These are phyloP conservation scores for Coniochaeta prunicola DNA, from an alignment of 2,329 filamentous ascomycete species.

Conservation along the genomic window DNA sequence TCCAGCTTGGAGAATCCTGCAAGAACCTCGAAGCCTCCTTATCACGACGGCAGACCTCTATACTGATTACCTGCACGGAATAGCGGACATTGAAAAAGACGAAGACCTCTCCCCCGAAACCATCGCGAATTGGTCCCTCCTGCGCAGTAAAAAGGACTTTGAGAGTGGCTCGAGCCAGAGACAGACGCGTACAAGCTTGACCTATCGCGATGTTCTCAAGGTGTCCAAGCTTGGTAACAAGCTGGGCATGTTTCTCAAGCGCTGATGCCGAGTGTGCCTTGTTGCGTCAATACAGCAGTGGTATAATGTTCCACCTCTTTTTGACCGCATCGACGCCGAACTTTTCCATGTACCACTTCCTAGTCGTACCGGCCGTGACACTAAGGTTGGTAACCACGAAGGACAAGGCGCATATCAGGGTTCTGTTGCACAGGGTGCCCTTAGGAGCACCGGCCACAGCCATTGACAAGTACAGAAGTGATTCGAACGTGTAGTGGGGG, in stretches of 20 bases:
- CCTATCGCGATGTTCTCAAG: conserved; percentile 79
- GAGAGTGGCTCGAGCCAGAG: conserved; percentile 48
- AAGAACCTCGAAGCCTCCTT: conserved; percentile 76
- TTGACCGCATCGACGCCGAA: conserved; percentile 62
- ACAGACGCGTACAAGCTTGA: conserved; percentile 61
- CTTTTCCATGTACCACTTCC: conserved; percentile 68
- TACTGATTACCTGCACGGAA: conserved; percentile 66
- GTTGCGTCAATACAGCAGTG: conserved; percentile 49
- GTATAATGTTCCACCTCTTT: conserved; percentile 69
- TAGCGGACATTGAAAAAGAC: conserved; percentile 60
- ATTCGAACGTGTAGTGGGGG: conserved; percentile 90
- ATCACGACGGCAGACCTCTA: conserved; percentile 66
- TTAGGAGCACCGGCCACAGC: conserved; percentile 65
- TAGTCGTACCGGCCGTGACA: conserved; percentile 71
- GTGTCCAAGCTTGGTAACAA: conserved; percentile 68
- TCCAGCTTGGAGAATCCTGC: conserved; percentile 56
- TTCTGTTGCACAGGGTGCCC: conserved; percentile 61
- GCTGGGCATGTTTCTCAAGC: conserved; percentile 31
- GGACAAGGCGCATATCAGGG: conserved; percentile 59
- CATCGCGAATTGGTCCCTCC: conserved; percentile 65
- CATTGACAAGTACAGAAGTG: conserved; percentile 73
- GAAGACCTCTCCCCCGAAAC: conserved; percentile 51
- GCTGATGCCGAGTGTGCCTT: not conserved
- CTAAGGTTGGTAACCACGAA: conserved; percentile 78
- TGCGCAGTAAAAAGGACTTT: conserved; percentile 42